phyloP scores from a whole-genome alignment of 192 early-diverging fungal species.

The Coemansia sp. region DNA sequence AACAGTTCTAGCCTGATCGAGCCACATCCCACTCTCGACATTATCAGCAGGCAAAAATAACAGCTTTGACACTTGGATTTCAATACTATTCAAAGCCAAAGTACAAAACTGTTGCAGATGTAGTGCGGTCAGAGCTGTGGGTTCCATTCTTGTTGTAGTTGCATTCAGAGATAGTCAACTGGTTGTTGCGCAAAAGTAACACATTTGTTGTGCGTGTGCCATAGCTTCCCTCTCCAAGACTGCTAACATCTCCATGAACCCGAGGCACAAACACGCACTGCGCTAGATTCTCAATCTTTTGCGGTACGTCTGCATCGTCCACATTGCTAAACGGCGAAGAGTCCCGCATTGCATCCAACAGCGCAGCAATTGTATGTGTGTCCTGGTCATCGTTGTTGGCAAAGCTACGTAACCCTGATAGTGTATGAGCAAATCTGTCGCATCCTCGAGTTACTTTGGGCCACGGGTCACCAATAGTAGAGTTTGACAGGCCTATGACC shows the following conservation, averaged over 20 bases:
- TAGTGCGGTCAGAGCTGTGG: not conserved
- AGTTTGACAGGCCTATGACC: constrained; percentile 37
- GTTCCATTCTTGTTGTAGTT: constrained; percentile 1
- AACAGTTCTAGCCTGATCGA: no score
- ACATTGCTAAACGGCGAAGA: constrained; percentile 3
- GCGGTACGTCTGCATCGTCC: not conserved
- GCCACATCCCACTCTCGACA: no score
- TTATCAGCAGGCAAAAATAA: no score
- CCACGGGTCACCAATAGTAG: constrained; percentile 33
- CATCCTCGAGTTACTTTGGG: constrained; percentile 31
- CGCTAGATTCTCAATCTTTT: constrained; percentile 23
- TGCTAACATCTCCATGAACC: not conserved
- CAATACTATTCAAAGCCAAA: not conserved
- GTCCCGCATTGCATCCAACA: constrained; percentile 26
- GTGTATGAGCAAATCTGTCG: not conserved
- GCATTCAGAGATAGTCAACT: constrained; percentile 26
- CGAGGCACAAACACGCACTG: constrained; percentile 39
- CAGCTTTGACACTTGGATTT: no score
- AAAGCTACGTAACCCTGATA: not conserved
- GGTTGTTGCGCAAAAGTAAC: constrained; percentile 19
- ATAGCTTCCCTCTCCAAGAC: constrained; percentile 6
- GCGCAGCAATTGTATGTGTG: not conserved
- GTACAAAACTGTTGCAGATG: not conserved
- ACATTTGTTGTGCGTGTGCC: constrained; percentile 46
- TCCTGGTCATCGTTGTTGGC: constrained; percentile 7